Evolutionary conservation across 169 alveolate genomes (phyloP).

Genomic region (Condylostoma magnum): DNA sequence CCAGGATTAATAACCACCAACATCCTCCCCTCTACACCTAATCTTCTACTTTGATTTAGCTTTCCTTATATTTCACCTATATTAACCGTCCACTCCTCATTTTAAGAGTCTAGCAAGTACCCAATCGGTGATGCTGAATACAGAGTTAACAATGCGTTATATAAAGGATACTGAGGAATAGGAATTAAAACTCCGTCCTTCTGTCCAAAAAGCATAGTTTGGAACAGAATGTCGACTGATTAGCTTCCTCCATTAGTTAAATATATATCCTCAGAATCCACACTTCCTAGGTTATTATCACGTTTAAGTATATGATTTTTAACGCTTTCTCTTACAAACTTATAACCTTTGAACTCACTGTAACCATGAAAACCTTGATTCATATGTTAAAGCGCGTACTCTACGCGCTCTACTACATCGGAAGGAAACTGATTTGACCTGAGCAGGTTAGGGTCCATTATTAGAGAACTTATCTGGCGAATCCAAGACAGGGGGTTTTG

Average conservation of each 20-base stretch:
- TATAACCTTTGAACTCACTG: neutral
- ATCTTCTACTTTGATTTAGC: neutral
- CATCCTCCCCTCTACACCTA: neutral
- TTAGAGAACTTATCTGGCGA: neutral
- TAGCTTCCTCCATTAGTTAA: neutral
- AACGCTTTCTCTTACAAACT: neutral
- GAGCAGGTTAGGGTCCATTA: neutral
- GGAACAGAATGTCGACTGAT: neutral
- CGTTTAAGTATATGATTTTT: neutral
- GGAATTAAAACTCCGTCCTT: neutral
- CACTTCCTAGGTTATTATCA: neutral
- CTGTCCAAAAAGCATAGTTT: neutral
- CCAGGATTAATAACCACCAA: constrained; percentile 41
- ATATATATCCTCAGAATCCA: neutral
- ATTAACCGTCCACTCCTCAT: neutral
- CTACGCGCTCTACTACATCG: neutral
- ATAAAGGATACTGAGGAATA: constrained; percentile 4
- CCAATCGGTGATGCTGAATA: neutral
- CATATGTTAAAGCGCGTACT: neutral
- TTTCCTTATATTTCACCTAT: neutral
- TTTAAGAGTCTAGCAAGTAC: neutral
- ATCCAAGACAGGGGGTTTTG: neutral
- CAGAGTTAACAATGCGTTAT: neutral
- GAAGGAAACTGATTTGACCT: too few species aligned
- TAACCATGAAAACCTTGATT: neutral